phyloP scores from a whole-genome alignment of 805 yeast genomes.

The Cyberlindnera xishuangbannaensis region DNA sequence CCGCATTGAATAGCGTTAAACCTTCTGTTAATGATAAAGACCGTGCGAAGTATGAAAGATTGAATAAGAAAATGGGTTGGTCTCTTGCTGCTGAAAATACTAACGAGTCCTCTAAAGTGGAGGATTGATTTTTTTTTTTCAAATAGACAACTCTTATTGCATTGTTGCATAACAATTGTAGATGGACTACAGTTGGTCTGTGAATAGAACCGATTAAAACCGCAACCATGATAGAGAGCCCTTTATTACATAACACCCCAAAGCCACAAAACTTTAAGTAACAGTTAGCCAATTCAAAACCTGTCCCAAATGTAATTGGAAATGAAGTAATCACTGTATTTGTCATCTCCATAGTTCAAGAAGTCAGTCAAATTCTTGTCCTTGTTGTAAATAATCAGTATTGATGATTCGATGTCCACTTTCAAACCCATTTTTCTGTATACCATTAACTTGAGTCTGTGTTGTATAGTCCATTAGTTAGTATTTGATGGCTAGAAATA shows the following conservation, averaged over 20 bases:
- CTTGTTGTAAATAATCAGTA: constrained; percentile 45
- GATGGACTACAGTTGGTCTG: too few relatives aligned
- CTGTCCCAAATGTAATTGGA: constrained; percentile 75
- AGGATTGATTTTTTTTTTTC: too few relatives aligned
- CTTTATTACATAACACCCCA: too few relatives aligned
- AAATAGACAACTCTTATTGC: too few relatives aligned
- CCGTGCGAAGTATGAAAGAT: constrained; percentile 65
- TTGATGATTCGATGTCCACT: constrained; percentile 36
- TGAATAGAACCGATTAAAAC: too few relatives aligned
- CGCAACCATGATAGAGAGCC: too few relatives aligned
- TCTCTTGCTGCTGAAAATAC: constrained; percentile 40
- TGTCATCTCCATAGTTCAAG: constrained; percentile 42
- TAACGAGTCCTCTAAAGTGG: too few relatives aligned
- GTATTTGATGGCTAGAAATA: constrained; percentile 1
- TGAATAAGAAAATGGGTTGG: constrained; percentile 76
- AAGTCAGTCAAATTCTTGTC: constrained; percentile 41
- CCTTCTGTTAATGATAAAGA: constrained; percentile 91
- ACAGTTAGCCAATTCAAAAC: too few relatives aligned
- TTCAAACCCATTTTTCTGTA: constrained; percentile 56
- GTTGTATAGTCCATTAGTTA: constrained; percentile 2
- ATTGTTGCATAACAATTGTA: too few relatives aligned
- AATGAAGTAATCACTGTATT: constrained; percentile 61
- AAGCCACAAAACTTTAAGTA: too few relatives aligned
- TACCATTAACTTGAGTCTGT: constrained; percentile 45
- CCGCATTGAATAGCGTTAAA: constrained; percentile 68